Base-by-base conservation (phyloP, 768 basidiomycete species). In the Boletus sp. region DNA sequence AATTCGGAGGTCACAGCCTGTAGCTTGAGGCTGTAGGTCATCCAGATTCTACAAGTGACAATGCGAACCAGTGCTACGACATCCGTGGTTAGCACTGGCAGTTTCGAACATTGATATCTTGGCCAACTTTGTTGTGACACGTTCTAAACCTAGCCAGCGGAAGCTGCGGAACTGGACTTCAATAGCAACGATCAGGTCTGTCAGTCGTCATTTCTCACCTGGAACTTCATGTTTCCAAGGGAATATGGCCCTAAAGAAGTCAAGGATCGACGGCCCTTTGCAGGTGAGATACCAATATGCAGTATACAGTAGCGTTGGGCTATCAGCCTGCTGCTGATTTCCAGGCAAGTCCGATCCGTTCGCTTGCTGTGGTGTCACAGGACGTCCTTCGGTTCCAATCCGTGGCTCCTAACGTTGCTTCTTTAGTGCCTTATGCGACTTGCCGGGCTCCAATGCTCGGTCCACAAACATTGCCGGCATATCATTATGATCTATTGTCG, bases 321-420 rank as follows among this genome's bases (percentile, higher is more conserved):
- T 32, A 36, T 10, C 30, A 8, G 12, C 37, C 10, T 17, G 7
- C 8, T 24, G 7, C 42, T 9, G 32, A 28, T 41, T 36, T 42
- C 40, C 24, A 20, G 33, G 17, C 32, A n/a, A 32, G 28, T 12
- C 20, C 39, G 15, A 7, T 7, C 17, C 39, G 11, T 17, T 18
- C 45, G 42, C 42, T 41, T 32, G 14, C 20, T 35, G 55, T 24
- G 20, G 35, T 39, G n/a, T 40, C 46, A 55, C 63, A 56, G 54
- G 41, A 54, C 7, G 35, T 7, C 35, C 10, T 42, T 48, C 54
- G 36, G 28, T 33, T 45, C 50, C 51, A 8, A 29, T 56, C 51
- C 49, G 42, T 56, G 64, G 54, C 58, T 53, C 39, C 20, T 29
- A 44, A 40, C 52, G 39, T 47, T 39, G 10, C 14, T 41, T 6